Evolutionary conservation across 2,329 filamentous ascomycete species (phyloP).

Genomic region (Xylariaceae sp.): DNA sequence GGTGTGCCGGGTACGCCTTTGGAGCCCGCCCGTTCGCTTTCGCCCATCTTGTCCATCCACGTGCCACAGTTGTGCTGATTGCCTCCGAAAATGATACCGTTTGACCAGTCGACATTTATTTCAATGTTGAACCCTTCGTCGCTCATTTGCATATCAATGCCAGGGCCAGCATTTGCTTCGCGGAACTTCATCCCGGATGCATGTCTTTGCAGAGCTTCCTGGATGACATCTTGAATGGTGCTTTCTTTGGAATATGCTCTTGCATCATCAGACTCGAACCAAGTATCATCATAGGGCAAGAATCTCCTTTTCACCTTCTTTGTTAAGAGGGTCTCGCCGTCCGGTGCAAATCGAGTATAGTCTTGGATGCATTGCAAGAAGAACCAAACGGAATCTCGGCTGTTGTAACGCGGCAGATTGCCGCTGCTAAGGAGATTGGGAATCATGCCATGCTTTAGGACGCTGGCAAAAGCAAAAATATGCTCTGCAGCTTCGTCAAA

Average conservation of each 20-base stretch:
- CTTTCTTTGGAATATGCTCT: conserved; percentile 83
- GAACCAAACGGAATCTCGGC: conserved; percentile 96
- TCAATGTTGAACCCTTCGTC: conserved; percentile 89
- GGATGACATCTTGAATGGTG: conserved; percentile 82
- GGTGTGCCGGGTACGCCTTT: conserved; percentile 96
- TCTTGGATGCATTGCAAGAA: conserved; percentile 95
- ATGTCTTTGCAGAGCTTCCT: conserved; percentile 89
- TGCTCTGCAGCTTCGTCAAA: conserved; percentile 89
- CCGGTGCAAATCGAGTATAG: conserved; percentile 75
- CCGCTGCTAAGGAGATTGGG: conserved; percentile 89
- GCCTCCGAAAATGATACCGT: conserved; percentile 87
- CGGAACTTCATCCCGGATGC: conserved; percentile 86
- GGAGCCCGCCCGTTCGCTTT: conserved; percentile 82
- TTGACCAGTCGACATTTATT: conserved; percentile 85
- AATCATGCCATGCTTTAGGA: conserved; percentile 97
- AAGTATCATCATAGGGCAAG: conserved; percentile 91
- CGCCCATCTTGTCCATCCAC: conserved; percentile 99
- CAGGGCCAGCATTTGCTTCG: conserved; percentile 87
- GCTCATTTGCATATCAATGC: conserved; percentile 89
- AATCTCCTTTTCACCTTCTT: conserved; percentile 80
- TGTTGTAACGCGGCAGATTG: conserved; percentile 86
- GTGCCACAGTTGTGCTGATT: conserved; percentile 95
- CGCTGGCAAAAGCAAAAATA: conserved; percentile 89
- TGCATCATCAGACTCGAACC: conserved; percentile 77
- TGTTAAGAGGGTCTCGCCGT: conserved; percentile 69